Evolutionary conservation across 129 eudicot species (phyloP).

Genomic region (Escallonia rubra): DNA sequence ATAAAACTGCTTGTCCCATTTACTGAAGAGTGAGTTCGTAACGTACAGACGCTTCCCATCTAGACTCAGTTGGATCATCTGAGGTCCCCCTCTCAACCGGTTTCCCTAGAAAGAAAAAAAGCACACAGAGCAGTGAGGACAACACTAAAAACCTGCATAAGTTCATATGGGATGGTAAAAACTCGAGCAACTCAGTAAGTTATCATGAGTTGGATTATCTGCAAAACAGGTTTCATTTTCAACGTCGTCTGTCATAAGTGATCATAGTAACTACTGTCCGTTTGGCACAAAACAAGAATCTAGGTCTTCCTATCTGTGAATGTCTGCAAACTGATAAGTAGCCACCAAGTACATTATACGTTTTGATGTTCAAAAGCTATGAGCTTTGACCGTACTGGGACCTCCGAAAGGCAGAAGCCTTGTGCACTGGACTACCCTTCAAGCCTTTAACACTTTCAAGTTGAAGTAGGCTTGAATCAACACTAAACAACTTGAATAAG

Average conservation of each 20-base stretch:
- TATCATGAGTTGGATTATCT: conserved; percentile 80
- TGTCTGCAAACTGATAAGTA: too few relatives aligned
- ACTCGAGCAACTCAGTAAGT: background rate
- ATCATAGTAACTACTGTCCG: conserved; percentile 23
- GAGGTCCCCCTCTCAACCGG: conserved; percentile 86
- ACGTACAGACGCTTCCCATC: conserved; percentile 88
- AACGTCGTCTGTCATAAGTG: conserved; percentile 86
- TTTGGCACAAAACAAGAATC: too few relatives aligned
- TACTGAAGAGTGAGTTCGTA: conserved; percentile 87
- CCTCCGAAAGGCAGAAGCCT: too few relatives aligned
- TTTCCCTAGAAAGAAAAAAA: conserved; percentile 49
- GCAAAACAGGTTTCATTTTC: conserved; percentile 67
- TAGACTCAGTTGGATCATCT: conserved; percentile 92
- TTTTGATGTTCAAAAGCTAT: background rate
- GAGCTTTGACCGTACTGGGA: conserved; percentile 41
- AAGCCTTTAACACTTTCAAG: too few relatives aligned
- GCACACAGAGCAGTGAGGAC: too few relatives aligned
- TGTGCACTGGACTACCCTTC: too few relatives aligned
- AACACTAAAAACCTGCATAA: too few relatives aligned
- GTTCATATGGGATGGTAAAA: too few relatives aligned
- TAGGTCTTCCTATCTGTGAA: too few relatives aligned
- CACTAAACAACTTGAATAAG: too few relatives aligned
- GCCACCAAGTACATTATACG: too few relatives aligned
- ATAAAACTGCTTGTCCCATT: conserved; percentile 91
- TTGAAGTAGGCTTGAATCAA: too few relatives aligned